Percentiles rank a stretch among this genome's conserved stretches.
phyloP scores from a whole-genome alignment of 345 rosid species.

The Mercurialis annua region DNA sequence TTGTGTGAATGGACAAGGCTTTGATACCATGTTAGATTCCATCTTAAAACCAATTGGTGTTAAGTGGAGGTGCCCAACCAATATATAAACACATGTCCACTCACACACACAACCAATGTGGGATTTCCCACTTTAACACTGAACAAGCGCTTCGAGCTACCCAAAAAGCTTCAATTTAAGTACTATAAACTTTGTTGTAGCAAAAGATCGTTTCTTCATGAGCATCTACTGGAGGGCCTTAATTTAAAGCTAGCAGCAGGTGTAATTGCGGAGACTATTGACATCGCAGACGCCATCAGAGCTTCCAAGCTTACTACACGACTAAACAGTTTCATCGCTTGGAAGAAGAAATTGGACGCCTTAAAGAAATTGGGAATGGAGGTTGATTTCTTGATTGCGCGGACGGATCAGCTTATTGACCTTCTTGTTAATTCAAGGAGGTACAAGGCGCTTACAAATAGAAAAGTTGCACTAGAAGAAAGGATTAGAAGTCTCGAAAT shows the following conservation, averaged over 20 bases:
- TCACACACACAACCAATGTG: too few relatives aligned
- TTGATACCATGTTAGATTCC: too few relatives aligned
- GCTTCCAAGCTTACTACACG: conserved; percentile 30
- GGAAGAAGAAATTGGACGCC: conserved; percentile 37
- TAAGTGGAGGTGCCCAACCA: too few relatives aligned
- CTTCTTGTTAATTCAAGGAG: conserved; percentile 23
- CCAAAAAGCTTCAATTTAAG: conserved; percentile 30
- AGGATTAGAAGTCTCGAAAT: conserved; percentile 23
- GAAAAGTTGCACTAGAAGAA: conserved; percentile 11
- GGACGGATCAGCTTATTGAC: conserved; percentile 25
- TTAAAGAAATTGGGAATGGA: conserved; percentile 39
- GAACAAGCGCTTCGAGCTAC: conserved; percentile 31
- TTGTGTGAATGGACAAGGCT: too few relatives aligned
- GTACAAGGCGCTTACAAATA: conserved; percentile 22
- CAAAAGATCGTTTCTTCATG: conserved; percentile 40
- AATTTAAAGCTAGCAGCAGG: conserved; percentile 30
- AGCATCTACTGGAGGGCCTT: conserved; percentile 31
- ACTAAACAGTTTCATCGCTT: conserved; percentile 14
- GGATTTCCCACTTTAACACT: too few relatives aligned
- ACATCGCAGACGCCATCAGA: conserved; percentile 43
- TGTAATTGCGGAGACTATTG: conserved; percentile 25
- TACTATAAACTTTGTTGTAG: conserved; percentile 44
- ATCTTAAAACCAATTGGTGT: too few relatives aligned
- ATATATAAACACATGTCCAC: too few relatives aligned
- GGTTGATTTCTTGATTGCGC: conserved; percentile 26